phyloP scores from a whole-genome alignment of 495 filamentous ascomycete species.

The Bacidia gigantensis region DNA sequence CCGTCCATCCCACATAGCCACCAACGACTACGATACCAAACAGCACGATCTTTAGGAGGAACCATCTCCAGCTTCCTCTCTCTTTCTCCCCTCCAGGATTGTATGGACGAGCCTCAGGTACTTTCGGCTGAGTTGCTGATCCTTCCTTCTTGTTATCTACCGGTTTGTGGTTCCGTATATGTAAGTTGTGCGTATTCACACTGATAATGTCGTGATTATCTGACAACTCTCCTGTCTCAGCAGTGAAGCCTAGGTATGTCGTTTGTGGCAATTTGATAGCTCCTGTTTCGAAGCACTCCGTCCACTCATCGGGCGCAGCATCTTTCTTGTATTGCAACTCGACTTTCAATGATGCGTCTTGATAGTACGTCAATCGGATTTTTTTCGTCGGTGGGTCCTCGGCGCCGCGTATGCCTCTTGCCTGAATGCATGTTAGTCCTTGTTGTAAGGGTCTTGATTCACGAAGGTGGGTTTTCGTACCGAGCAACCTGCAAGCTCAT shows the following conservation, averaged over 20 bases:
- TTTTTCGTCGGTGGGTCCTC: conserved; percentile 55
- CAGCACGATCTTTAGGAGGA: conserved; percentile 71
- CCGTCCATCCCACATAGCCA: conserved; percentile 71
- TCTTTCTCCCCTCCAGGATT: conserved; percentile 22
- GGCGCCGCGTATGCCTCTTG: conserved; percentile 72
- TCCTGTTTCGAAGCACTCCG: conserved; percentile 69
- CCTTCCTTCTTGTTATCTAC: conserved; percentile 26
- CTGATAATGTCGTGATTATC: conserved; percentile 97
- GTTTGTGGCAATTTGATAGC: conserved; percentile 73
- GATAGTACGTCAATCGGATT: conserved; percentile 84
- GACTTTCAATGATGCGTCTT: conserved; percentile 81
- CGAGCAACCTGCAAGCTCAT: conserved; percentile 88
- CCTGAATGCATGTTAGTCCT: conserved; percentile 28
- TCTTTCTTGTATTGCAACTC: conserved; percentile 77
- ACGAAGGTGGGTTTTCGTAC: conserved; percentile 32
- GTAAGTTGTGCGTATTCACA: conserved; percentile 78
- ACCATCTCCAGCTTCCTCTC: conserved; percentile 77
- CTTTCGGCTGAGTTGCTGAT: conserved; percentile 16
- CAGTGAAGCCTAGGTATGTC: conserved; percentile 87
- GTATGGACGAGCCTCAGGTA: conserved; percentile 13
- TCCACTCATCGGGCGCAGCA: conserved; percentile 62
- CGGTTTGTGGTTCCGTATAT: conserved; percentile 38
- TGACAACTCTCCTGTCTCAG: conserved; percentile 89
- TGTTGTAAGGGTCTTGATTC: background rate
- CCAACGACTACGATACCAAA: conserved; percentile 57